Evolutionary conservation across 768 basidiomycete species (phyloP).

Genomic region (Mycena vitilis): DNA sequence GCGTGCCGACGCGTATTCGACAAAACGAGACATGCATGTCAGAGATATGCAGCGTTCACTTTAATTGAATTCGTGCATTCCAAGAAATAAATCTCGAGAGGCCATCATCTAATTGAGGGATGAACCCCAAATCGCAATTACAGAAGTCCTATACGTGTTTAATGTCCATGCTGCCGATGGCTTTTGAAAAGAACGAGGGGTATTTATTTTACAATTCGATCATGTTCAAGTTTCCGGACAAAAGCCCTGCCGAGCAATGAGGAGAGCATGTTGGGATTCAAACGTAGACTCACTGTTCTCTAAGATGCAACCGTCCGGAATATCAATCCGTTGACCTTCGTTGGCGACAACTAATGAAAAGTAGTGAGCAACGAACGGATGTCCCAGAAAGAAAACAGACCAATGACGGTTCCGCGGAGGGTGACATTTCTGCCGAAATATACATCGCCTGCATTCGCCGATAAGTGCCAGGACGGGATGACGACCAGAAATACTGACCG

Average conservation of each 20-base stretch:
- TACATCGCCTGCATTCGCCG: conserved; percentile 65
- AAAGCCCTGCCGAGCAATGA: conserved; percentile 66
- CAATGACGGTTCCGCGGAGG: conserved; percentile 60
- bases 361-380: background rate
- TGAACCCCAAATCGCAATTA: background rate
- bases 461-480: no score
- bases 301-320: conserved; percentile 84
- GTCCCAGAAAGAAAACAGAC: background rate
- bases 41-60: conserved; percentile 11
- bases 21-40: background rate
- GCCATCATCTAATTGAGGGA: conserved; percentile 1
- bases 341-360: conserved; percentile 55
- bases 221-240: conserved; percentile 74
- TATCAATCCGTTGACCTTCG: conserved; percentile 84
- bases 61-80: conserved; percentile 8
- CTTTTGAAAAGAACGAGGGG: background rate
- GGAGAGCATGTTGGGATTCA: background rate
- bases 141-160: conserved; percentile 4
- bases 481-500: conserved; percentile 40
- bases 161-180: background rate
- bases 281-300: conserved; percentile 66
- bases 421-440: conserved; percentile 83
- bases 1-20: background rate
- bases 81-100: conserved; percentile 3
- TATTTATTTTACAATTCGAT: conserved; percentile 46